Evolutionary conservation across 345 rosid species (phyloP).

Genomic region (Moricandia arvensis): DNA sequence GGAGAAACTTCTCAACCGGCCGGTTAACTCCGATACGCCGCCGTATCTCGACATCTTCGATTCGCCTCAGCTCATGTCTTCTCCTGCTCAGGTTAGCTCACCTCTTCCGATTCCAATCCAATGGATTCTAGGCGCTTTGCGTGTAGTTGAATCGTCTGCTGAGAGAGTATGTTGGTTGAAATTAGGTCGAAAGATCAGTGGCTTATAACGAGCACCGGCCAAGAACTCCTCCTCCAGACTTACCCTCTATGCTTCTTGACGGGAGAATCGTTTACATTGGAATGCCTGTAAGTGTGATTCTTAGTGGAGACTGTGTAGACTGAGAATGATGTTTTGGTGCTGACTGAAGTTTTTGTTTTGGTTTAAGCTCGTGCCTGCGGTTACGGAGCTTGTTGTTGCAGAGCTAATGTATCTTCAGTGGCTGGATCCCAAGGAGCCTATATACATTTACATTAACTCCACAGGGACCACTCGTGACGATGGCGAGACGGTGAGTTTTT

Average conservation of each 20-base stretch:
- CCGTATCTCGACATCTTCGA: conserved; percentile 77
- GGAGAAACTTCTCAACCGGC: conserved; percentile 49
- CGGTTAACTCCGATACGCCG: conserved; percentile 48
- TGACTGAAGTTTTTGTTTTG: conserved; percentile 27
- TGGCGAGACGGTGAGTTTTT: conserved; percentile 68
- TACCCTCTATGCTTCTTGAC: conserved; percentile 73
- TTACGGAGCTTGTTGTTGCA: conserved; percentile 73
- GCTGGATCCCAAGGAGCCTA: conserved; percentile 69
- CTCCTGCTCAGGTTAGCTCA: conserved; percentile 63
- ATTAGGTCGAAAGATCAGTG: conserved; percentile 70
- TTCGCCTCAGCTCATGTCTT: conserved; percentile 73
- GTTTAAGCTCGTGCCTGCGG: conserved; percentile 79
- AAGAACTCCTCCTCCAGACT: conserved; percentile 71
- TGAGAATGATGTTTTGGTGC: background rate
- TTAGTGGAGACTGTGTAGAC: background rate
- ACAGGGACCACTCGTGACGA: conserved; percentile 93
- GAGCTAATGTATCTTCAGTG: conserved; percentile 83
- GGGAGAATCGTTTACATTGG: conserved; percentile 85
- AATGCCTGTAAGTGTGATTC: conserved; percentile 64
- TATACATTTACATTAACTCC: conserved; percentile 73
- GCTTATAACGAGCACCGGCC: conserved; percentile 59
- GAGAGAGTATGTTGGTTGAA: too few relatives aligned
- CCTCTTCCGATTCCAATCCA: background rate
- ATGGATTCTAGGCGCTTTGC: background rate
- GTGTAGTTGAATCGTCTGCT: background rate